Base-by-base conservation (phyloP, 495 filamentous ascomycete genomes). In the Neurospora tetrasperma region DNA sequence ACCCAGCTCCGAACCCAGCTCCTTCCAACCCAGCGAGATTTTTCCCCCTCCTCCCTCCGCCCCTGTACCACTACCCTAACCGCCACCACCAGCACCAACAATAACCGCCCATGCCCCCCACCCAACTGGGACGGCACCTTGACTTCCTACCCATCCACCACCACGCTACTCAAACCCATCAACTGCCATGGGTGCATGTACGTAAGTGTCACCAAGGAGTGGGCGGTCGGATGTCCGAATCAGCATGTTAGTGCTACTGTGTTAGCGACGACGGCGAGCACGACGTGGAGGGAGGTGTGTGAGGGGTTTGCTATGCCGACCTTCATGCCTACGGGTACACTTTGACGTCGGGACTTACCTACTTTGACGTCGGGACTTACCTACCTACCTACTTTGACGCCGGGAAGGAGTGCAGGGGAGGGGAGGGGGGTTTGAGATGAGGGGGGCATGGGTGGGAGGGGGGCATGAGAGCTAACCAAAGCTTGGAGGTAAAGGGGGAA, bases 111-210 rank as follows among this genome's bases (percentile, higher is more conserved):
- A 1, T 82, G 81, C 69, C 62, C 73, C 20, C 54, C 54, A 5
- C 11, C 23, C 5, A 23, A 16, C 2, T 82, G 79, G 80, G 71
- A 77, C n/a, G 79, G 79, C 1, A 78, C 75, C 0, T 8, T 68
- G 5, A 82, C 78, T 0, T 23, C 75, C 40, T 81, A 77, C 42
- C 76, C 79, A n/a, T 77, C 75, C 1, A 82, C 81, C 11, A 78
- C 75, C 6, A 73, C 75, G 4, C 14, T 73, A 9, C 73, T 66
- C 27, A 70, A 71, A 42, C 70, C 72, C 16, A 69, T 83, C 23
- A 69, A 83, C 75, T 83, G 81, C 73, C 69, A 78, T 44, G 81
- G 81, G 5, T 83, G 81, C 71, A 46, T 73, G 14, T 59, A 74
- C 41, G 31, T 83, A 35, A 39, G 35, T 1, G 62, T 79, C 4